phyloP scores from a whole-genome alignment of 225 moss, liverwort and hornwort species.

The Pseudoscleropodium purum region DNA sequence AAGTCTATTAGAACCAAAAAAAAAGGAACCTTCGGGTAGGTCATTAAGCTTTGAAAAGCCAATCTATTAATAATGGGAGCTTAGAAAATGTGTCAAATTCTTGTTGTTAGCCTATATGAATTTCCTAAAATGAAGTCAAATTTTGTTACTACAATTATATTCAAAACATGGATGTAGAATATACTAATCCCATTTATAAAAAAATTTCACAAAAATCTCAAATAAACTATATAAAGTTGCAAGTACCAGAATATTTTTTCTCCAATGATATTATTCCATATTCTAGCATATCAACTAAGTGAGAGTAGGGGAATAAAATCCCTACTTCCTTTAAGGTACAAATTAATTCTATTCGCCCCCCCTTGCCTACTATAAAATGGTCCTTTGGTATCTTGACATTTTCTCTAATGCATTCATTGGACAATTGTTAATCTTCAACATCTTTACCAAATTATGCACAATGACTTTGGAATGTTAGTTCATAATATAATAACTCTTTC shows the following conservation, averaged over 20 bases:
- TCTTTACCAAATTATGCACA: background rate
- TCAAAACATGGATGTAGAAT: background rate
- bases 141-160: background rate
- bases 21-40: background rate
- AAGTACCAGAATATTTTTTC: background rate
- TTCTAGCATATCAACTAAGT: too few relatives aligned
- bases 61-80: background rate
- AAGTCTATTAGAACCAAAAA: background rate
- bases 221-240: background rate
- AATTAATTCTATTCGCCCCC: too few relatives aligned
- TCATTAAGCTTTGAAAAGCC: background rate
- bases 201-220: background rate
- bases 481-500: background rate
- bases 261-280: background rate
- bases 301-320: too few relatives aligned
- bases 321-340: too few relatives aligned
- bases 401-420: background rate
- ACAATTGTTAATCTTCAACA: background rate
- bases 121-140: background rate
- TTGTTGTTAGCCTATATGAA: background rate
- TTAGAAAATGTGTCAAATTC: background rate
- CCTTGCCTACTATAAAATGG: too few relatives aligned
- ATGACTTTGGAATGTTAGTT: background rate
- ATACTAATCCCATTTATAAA: fast-evolving
- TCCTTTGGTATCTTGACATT: too few relatives aligned